Conservation (phyloP, 1,284 basidiomycete genomes). For the Ustilago nuda region DNA sequence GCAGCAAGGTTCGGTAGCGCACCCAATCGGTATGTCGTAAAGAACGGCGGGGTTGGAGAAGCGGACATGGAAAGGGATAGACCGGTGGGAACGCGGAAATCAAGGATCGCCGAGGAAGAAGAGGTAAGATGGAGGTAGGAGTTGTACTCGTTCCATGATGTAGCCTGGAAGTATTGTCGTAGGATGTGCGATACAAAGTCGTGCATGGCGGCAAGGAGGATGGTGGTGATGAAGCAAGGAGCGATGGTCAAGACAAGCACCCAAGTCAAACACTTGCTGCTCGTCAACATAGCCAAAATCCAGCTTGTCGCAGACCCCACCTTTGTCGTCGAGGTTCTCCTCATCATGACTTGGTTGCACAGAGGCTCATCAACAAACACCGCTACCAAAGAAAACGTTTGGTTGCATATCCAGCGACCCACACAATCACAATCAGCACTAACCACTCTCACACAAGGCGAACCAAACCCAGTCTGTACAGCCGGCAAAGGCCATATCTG, state of each 20-base stretch:
- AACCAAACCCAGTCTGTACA: no score
- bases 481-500: no score
- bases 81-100: slow-evolving; percentile 83
- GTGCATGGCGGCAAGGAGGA: slow-evolving; percentile 50
- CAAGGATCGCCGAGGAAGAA: slow-evolving; percentile 79
- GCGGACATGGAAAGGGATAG: slow-evolving; percentile 86
- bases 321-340: not conserved
- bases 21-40: slow-evolving; percentile 91
- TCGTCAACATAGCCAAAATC: slow-evolving; percentile 14
- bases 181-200: slow-evolving; percentile 78
- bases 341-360: not conserved
- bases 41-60: slow-evolving; percentile 82
- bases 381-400: no score
- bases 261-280: not conserved
- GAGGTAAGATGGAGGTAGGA: slow-evolving; percentile 89
- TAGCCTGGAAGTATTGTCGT: slow-evolving; percentile 86
- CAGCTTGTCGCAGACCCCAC: not conserved
- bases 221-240: not conserved
- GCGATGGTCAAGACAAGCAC: slow-evolving; percentile 8
- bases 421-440: no score
- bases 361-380: no score
- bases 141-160: slow-evolving; percentile 96
- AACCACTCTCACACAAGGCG: no score
- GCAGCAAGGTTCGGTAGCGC: slow-evolving; percentile 90
- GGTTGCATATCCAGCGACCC: no score